Percentiles rank a stretch among this genome's conserved stretches.
Evolutionary conservation across 2,329 filamentous ascomycete species (phyloP).

Genomic region (Metarhizium rileyi): DNA sequence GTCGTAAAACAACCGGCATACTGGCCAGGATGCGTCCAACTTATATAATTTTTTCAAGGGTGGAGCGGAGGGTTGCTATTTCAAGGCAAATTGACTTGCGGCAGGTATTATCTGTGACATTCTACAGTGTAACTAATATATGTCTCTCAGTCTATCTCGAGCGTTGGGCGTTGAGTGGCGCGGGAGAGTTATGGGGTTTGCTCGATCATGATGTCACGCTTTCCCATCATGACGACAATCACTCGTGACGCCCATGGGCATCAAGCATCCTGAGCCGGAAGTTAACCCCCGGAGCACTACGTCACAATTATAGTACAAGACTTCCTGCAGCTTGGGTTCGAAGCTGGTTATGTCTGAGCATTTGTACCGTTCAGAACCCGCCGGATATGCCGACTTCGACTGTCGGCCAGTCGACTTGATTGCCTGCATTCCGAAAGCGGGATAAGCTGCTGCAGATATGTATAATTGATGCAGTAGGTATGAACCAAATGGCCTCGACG

Average conservation of each 20-base stretch:
- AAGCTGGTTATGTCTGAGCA: neutral
- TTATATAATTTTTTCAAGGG: neutral
- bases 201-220: neutral
- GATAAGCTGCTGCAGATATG: too few species aligned
- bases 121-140: neutral
- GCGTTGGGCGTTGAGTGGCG: neutral
- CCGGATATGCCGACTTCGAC: too few species aligned
- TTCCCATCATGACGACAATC: neutral
- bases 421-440: too few species aligned
- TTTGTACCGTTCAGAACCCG: too few species aligned
- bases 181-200: neutral
- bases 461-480: too few species aligned
- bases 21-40: neutral
- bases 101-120: neutral
- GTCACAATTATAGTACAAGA: neutral
- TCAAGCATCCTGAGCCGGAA: neutral
- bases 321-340: neutral
- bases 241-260: neutral
- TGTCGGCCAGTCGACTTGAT: too few species aligned
- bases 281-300: neutral
- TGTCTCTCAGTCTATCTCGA: neutral
- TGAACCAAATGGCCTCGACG: too few species aligned
- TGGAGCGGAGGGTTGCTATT: neutral
- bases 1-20: neutral
- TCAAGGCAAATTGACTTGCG: neutral